Evolutionary conservation across 768 basidiomycete genomes (phyloP).

Genomic region (Boletus speciosus): DNA sequence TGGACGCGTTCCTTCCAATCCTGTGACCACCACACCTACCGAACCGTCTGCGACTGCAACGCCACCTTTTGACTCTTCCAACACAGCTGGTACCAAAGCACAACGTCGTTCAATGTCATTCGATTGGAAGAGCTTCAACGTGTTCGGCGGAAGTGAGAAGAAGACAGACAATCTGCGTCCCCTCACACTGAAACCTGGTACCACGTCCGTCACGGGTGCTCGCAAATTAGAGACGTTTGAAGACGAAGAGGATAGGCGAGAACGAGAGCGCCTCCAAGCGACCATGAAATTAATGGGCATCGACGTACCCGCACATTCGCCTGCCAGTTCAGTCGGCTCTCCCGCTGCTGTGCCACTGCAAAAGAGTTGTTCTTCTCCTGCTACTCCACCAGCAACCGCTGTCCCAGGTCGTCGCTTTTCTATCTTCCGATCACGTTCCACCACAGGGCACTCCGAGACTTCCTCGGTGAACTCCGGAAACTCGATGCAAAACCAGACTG

Average conservation of each 20-base stretch:
- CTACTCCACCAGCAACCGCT: constrained; percentile 25
- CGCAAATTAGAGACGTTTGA: constrained; percentile 84
- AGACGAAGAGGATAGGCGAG: constrained; percentile 87
- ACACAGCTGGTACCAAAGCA: constrained; percentile 34
- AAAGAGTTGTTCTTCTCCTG: constrained; percentile 41
- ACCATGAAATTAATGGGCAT: constrained; percentile 96
- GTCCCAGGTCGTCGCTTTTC: constrained; percentile 55
- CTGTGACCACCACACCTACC: constrained; percentile 34
- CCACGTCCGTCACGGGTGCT: constrained; percentile 52
- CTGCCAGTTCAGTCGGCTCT: constrained; percentile 23
- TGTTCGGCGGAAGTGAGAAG: constrained; percentile 62
- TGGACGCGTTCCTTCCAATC: constrained; percentile 34
- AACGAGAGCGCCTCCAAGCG: constrained; percentile 83
- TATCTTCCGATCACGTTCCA: constrained; percentile 60
- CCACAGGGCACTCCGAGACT: constrained; percentile 41
- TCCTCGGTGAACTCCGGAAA: constrained; percentile 47
- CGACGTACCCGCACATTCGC: constrained; percentile 53
- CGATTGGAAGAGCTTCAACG: constrained; percentile 77
- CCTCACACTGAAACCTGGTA: constrained; percentile 68
- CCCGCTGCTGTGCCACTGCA: constrained; percentile 36
- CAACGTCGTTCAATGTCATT: constrained; percentile 80
- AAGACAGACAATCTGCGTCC: constrained; percentile 64
- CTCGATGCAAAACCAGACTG: constrained; percentile 35
- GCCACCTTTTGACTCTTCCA: constrained; percentile 23
- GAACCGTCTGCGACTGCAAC: constrained; percentile 22